Conservation (phyloP, 768 basidiomycete genomes). For the Rossbeevera mucosa region DNA sequence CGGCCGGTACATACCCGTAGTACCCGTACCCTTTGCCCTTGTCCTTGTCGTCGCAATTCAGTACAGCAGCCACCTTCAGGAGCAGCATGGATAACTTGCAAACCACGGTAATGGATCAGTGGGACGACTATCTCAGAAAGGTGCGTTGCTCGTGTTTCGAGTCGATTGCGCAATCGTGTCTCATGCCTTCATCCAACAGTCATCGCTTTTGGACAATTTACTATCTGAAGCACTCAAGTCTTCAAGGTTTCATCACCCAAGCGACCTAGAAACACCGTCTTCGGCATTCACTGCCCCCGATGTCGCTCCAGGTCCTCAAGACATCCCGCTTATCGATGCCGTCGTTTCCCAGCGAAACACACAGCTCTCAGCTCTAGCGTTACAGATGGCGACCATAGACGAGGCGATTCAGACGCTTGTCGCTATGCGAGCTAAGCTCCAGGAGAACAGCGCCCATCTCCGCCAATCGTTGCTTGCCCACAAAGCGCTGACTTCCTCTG, state of each 20-base stretch:
- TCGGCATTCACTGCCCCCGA: conserved; percentile 5
- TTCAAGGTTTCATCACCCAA: conserved; percentile 6
- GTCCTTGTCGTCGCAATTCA: conserved; percentile 3
- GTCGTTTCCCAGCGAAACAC: conserved; percentile 17
- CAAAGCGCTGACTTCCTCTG: conserved; percentile 19
- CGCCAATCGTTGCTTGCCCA: conserved; percentile 22
- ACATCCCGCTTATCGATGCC: conserved; percentile 14
- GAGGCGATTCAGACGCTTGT: conserved; percentile 17
- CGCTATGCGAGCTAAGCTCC: conserved; percentile 15
- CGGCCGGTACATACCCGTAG: background rate
- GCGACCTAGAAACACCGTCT: conserved; percentile 15
- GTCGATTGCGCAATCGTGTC: conserved; percentile 33
- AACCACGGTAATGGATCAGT: conserved; percentile 4
- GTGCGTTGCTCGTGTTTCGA: conserved; percentile 11
- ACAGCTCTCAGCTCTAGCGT: conserved; percentile 18
- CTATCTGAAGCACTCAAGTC: background rate
- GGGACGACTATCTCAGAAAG: conserved; percentile 21
- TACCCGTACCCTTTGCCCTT: background rate
- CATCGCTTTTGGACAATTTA: conserved; percentile 16
- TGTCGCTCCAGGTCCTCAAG: conserved; percentile 10
- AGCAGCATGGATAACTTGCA: conserved; percentile 15
- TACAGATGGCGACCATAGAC: conserved; percentile 18
- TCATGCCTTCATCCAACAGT: conserved; percentile 20
- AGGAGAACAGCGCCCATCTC: conserved; percentile 13
- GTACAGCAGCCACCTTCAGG: background rate